Evolutionary conservation across 2,329 filamentous ascomycete species (phyloP).

Genomic region (Capronia coronata): DNA sequence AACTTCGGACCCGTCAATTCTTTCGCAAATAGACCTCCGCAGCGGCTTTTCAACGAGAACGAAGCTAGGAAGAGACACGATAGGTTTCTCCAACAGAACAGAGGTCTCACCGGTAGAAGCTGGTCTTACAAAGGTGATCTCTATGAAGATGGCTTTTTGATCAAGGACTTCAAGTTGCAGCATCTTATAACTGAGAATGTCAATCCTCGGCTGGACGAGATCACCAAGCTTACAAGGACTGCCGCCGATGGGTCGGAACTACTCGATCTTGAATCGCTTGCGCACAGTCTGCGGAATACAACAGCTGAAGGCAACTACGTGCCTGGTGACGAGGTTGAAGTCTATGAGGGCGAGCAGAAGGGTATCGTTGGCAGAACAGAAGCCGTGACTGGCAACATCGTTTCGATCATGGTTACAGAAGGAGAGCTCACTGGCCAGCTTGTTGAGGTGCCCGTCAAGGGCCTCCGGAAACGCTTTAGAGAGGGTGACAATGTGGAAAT

Average conservation of each 20-base stretch:
- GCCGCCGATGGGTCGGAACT: constrained; percentile 90
- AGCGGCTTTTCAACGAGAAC: constrained; percentile 83
- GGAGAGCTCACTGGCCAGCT: constrained; percentile 74
- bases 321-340: constrained; percentile 91
- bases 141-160: constrained; percentile 85
- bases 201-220: constrained; percentile 87
- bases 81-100: constrained; percentile 49
- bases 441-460: constrained; percentile 88
- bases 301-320: constrained; percentile 77
- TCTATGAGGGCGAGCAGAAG: constrained; percentile 91
- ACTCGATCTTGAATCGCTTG: constrained; percentile 82
- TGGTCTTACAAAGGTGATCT: constrained; percentile 84
- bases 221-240: constrained; percentile 85
- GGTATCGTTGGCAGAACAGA: constrained; percentile 81
- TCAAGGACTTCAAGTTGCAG: constrained; percentile 90
- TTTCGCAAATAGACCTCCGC: constrained; percentile 66
- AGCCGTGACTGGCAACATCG: constrained; percentile 84
- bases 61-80: constrained; percentile 87
- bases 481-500: constrained; percentile 98
- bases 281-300: constrained; percentile 79
- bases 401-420: constrained; percentile 77
- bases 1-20: constrained; percentile 41
- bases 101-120: constrained; percentile 54
- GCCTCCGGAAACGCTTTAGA: constrained; percentile 84
- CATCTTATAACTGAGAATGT: constrained; percentile 80